A percentile compares a stretch with the other conserved stretches of the same genome.
Conservation (phyloP, 1,139 yeast genomes). For the Sugiyamaella grinbergsii region DNA sequence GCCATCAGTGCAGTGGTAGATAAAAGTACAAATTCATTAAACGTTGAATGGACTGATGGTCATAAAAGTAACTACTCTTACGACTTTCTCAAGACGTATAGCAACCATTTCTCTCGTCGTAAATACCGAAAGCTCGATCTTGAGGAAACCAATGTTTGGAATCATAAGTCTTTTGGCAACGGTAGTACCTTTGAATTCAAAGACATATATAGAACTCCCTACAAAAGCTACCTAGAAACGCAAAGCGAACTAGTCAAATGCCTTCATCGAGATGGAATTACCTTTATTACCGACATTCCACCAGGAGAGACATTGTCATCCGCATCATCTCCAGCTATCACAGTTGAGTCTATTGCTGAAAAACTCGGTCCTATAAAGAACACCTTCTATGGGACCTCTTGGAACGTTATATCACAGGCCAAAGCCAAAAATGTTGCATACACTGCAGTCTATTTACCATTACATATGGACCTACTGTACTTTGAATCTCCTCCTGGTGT, state of each 20-base stretch:
- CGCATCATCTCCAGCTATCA: conserved; percentile 36
- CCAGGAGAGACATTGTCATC: conserved; percentile 27
- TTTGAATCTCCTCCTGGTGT: conserved; percentile 86
- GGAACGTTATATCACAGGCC: conserved; percentile 65
- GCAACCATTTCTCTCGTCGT: conserved; percentile 45
- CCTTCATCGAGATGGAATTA: conserved; percentile 61
- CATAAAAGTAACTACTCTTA: conserved; percentile 52
- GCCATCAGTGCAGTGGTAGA: conserved; percentile 40
- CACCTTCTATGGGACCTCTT: conserved; percentile 74
- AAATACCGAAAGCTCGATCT: conserved; percentile 37
- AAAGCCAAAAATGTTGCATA: conserved; percentile 76
- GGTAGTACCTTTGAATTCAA: conserved; percentile 27
- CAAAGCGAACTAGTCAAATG: conserved; percentile 49
- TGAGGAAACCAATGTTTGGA: conserved; percentile 40
- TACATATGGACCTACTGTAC: conserved; percentile 80
- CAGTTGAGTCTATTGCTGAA: conserved; percentile 54
- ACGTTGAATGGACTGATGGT: conserved; percentile 60
- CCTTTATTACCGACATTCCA: conserved; percentile 59
- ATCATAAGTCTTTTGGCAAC: conserved; percentile 28
- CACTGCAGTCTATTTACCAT: conserved; percentile 65
- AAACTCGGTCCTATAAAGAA: conserved; percentile 69
- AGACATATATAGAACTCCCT: conserved; percentile 43
- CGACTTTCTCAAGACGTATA: conserved; percentile 51
- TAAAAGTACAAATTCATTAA: conserved; percentile 39
- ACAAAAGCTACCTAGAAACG: conserved; percentile 49